Evolutionary conservation across 257 asterid species (phyloP).

Genomic region (Vinca minor): DNA sequence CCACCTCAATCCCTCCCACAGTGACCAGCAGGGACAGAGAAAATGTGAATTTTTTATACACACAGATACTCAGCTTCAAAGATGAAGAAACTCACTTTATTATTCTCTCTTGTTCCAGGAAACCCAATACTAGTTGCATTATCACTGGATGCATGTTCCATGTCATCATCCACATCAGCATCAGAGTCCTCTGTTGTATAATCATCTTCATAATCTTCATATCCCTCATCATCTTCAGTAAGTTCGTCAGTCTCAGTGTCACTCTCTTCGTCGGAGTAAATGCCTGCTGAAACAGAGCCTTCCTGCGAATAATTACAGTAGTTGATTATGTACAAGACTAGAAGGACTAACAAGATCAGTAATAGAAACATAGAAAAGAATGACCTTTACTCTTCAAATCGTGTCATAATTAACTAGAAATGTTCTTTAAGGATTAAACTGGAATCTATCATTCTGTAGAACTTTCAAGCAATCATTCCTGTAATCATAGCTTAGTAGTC

Average conservation of each 20-base stretch:
- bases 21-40: conserved; percentile 6
- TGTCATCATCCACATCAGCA: conserved; percentile 42
- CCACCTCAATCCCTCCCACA: neutral
- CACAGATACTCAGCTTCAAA: conserved; percentile 19
- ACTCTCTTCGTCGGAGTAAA: conserved; percentile 86
- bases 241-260: conserved; percentile 83
- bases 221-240: conserved; percentile 62
- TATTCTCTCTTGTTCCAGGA: conserved; percentile 30
- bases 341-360: neutral
- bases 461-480: neutral
- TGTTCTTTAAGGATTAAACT: neutral
- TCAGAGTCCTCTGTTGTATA: conserved; percentile 45
- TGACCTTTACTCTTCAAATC: neutral
- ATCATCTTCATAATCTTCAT: conserved; percentile 38
- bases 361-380: neutral
- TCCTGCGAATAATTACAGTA: conserved; percentile 41
- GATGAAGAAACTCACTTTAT: conserved; percentile 37
- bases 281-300: conserved; percentile 60
- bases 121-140: conserved; percentile 33
- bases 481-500: conserved; percentile 2
- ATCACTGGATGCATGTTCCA: conserved; percentile 45
- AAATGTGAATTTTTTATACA: too few species aligned
- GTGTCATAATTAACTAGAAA: neutral
- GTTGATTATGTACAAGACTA: conserved; percentile 5
- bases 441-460: neutral